Conservation (phyloP, 805 yeast species). For the Candida verbasci region DNA sequence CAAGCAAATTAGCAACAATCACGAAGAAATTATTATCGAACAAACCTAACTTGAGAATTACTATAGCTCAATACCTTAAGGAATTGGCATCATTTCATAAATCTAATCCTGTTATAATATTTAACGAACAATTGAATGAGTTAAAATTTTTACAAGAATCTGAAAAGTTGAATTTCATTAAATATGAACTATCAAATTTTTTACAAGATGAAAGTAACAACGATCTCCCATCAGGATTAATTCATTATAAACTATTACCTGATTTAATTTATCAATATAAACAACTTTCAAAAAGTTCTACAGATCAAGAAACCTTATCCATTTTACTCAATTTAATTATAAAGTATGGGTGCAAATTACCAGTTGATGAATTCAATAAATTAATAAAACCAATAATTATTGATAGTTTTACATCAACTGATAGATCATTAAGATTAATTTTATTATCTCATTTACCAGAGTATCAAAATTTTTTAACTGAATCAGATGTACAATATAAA, state of each 20-base stretch:
- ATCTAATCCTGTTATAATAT: conserved; percentile 44
- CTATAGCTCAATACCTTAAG: conserved; percentile 23
- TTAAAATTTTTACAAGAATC: conserved; percentile 48
- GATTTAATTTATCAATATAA: conserved; percentile 50
- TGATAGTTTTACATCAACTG: conserved; percentile 58
- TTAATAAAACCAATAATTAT: conserved; percentile 60
- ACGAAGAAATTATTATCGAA: conserved; percentile 31
- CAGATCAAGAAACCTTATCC: conserved; percentile 31
- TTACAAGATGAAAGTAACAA: conserved; percentile 14
- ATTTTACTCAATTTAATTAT: conserved; percentile 39
- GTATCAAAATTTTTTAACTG: conserved; percentile 47
- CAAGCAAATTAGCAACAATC: conserved; percentile 2
- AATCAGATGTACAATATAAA: conserved; percentile 61
- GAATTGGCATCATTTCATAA: conserved; percentile 21
- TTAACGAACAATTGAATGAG: conserved; percentile 53
- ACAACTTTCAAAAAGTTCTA: conserved; percentile 18
- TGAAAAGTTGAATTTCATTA: conserved; percentile 48
- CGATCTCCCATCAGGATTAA: conserved; percentile 45
- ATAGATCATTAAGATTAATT: conserved; percentile 73
- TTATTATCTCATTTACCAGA: conserved; percentile 60
- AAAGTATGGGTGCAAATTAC: conserved; percentile 26
- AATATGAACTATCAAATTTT: conserved; percentile 23
- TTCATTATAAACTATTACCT: conserved; percentile 66
- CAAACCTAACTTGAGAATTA: conserved; percentile 30
- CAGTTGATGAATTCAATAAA: conserved; percentile 32